Base-by-base conservation (phyloP, 1,139 yeast genomes). In the Zygoascus meyerae region DNA sequence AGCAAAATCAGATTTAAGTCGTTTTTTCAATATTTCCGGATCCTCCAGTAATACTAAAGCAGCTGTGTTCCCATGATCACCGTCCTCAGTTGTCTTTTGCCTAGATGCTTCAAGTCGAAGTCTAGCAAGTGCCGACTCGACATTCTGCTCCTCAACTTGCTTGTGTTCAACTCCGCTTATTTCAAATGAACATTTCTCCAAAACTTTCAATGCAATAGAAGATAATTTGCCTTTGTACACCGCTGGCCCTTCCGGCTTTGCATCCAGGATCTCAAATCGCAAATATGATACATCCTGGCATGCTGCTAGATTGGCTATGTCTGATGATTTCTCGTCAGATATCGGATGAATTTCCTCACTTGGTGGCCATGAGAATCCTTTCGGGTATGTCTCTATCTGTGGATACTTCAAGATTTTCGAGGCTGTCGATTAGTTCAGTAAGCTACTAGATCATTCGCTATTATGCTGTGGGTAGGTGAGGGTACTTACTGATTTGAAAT, bases 281-380 rank as follows among this genome's bases (percentile, higher is more conserved):
- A 40, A 21, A 28, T 40, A 40, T 2, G 43, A 40, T 7, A 40
- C 30, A 32, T 40, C 43, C 18, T 40, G 43, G 11, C 31, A 10
- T 9, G 39, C n/a, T 2, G 21, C 15, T 8, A 17, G 30, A n/a
- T 12, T 7, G 30, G 15, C 15, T 29, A 21, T 9, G 8, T 8
- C 39, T 21, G 26, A 21, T 21, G 26, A 21, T 21, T 7, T 7
- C 15, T 17, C 29, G 14, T 9, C 16, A 2, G 26, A 8, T 7
- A 15, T 14, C 2, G 7, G 21, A 7, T 14, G 21, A 15, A 14
- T 21, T 11, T 7, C 16, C 8, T 34, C 37, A 14, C 7, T 34
- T 15, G 21, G 2, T 4, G 39, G 39, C 39, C 29, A 21, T 35
- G n/a, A 18, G 2, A 35, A 18, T 5, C 39, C 39, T 7, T 5